phyloP scores from a whole-genome alignment of 2,329 filamentous ascomycete genomes.

The Epichloe festucae region DNA sequence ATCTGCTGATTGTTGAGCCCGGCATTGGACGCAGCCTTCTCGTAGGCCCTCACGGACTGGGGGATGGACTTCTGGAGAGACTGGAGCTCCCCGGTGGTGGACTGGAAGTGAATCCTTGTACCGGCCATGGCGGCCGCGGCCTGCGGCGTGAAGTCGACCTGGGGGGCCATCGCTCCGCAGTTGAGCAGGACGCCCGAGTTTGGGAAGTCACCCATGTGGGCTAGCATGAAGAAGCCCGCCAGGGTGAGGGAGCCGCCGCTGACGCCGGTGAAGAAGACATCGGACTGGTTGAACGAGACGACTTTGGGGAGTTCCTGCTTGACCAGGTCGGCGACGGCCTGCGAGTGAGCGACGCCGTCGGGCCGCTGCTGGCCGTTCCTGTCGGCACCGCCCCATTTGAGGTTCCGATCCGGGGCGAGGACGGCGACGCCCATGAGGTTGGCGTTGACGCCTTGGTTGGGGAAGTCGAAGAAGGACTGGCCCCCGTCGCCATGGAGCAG shows the following conservation, averaged over 20 bases:
- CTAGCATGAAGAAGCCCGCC: constrained; percentile 44
- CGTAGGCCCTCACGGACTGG: constrained; percentile 35
- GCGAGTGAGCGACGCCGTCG: constrained; percentile 41
- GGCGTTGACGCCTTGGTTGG: constrained; percentile 37
- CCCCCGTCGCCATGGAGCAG: constrained; percentile 48
- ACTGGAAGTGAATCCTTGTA: constrained; percentile 44
- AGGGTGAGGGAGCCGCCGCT: constrained; percentile 41
- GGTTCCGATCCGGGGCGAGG: constrained; percentile 39
- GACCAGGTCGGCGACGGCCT: constrained; percentile 41
- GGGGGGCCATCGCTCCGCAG: constrained; percentile 40
- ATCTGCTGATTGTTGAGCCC: constrained; percentile 32
- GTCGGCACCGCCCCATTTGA: constrained; percentile 44
- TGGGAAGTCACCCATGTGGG: constrained; percentile 36
- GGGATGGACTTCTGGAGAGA: constrained; percentile 38
- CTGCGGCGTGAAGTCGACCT: constrained; percentile 34
- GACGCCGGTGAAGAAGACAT: constrained; percentile 46
- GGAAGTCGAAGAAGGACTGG: constrained; percentile 45
- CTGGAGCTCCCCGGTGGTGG: constrained; percentile 36
- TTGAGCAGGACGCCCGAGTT: constrained; percentile 41
- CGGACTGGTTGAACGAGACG: constrained; percentile 37
- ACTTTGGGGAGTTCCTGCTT: constrained; percentile 35
- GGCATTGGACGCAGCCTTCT: constrained; percentile 29
- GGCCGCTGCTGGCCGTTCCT: constrained; percentile 34
- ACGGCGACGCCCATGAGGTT: constrained; percentile 39
- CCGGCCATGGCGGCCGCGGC: constrained; percentile 25